Percentiles rank a stretch among this genome's conserved stretches.
phyloP scores from a whole-genome alignment of 371 early-diverging fungal species.

The Mucor mucedo region DNA sequence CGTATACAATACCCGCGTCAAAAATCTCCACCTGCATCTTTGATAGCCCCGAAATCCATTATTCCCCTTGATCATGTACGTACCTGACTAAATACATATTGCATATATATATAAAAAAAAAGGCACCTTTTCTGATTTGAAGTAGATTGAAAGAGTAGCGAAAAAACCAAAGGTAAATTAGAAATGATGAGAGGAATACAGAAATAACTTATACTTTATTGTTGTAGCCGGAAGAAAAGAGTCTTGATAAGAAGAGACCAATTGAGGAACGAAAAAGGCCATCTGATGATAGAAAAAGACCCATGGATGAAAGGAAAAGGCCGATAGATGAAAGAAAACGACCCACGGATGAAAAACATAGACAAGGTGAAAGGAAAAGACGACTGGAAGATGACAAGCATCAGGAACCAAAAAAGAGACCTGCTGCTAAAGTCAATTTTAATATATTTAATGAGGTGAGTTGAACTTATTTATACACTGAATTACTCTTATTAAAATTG shows the following conservation, averaged over 20 bases:
- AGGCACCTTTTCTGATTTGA: not conserved
- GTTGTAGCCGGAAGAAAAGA: not conserved
- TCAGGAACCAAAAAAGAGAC: slow-evolving; percentile 17
- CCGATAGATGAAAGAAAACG: not conserved
- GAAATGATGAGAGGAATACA: not conserved
- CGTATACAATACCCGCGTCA: slow-evolving; percentile 13
- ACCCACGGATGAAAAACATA: slow-evolving; percentile 1
- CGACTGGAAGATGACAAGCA: not conserved
- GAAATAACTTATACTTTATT: not conserved
- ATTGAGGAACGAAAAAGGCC: slow-evolving; percentile 6
- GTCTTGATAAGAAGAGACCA: not conserved
- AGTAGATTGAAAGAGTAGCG: not conserved
- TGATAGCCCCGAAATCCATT: not conserved
- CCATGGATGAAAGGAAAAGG: slow-evolving; percentile 4
- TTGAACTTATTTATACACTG: not conserved
- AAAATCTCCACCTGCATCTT: slow-evolving; percentile 5
- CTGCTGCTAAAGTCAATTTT: slow-evolving; percentile 39
- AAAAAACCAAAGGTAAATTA: slow-evolving; percentile 2
- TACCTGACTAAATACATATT: not conserved
- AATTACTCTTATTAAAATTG: too few relatives aligned
- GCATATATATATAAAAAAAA: not conserved
- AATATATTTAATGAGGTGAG: slow-evolving; percentile 39
- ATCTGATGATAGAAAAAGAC: not conserved
- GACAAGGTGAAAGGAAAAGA: not conserved
- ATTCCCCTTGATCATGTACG: not conserved